A percentile compares a stretch with the other conserved stretches of the same genome.
phyloP scores from a whole-genome alignment of 257 asterid genomes.

The Avicennia marina region DNA sequence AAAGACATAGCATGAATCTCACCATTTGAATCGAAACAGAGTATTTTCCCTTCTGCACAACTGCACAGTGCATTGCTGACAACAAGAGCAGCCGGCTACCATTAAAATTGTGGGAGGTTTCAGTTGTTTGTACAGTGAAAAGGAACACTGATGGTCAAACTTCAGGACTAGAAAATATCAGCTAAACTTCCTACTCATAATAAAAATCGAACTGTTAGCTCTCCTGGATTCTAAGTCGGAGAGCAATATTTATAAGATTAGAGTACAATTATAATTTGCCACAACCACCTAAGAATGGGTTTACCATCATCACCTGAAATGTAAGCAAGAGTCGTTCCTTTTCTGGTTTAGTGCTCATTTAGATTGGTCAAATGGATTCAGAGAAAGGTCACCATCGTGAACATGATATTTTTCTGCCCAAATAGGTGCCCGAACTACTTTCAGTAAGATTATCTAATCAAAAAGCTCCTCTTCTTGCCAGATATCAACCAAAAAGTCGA shows the following conservation, averaged over 20 bases:
- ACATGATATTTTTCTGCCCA: neutral
- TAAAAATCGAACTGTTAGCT: neutral
- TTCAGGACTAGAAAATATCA: neutral
- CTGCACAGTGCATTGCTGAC: neutral
- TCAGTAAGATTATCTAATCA: conserved; percentile 36
- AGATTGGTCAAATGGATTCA: neutral
- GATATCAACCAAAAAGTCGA: conserved; percentile 82
- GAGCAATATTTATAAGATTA: conserved; percentile 6
- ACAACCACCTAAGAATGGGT: conserved; percentile 19
- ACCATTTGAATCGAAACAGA: too few relatives aligned
- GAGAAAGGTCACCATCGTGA: conserved; percentile 2
- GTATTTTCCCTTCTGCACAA: too few relatives aligned
- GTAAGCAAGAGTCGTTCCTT: neutral
- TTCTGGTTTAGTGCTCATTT: neutral
- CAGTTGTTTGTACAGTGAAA: neutral
- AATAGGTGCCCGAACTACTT: conserved; percentile 15
- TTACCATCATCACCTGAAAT: neutral
- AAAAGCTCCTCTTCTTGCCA: conserved; percentile 92
- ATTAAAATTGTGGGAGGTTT: neutral
- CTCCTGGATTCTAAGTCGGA: neutral
- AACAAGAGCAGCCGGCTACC: neutral
- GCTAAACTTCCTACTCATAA: neutral
- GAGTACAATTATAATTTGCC: conserved; percentile 5
- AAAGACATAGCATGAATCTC: too few relatives aligned
- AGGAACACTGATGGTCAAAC: neutral